These are phyloP conservation scores for Suillus occidentalis DNA, from an alignment of 768 basidiomycete species.

Conservation along the genomic window DNA sequence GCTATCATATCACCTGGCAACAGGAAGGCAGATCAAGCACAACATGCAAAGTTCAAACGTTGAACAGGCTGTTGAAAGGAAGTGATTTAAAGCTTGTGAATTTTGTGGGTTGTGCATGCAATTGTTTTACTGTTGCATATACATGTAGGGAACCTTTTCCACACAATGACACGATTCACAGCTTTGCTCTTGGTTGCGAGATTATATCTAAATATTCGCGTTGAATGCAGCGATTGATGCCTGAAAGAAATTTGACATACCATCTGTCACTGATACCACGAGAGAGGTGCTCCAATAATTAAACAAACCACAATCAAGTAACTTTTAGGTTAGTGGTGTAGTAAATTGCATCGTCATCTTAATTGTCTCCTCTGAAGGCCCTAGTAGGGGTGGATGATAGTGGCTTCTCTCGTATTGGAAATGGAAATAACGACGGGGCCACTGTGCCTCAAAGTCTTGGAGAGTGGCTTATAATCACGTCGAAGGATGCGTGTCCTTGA, in stretches of 20 bases:
- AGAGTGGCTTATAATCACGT: conserved; percentile 21
- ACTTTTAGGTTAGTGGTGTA: conserved; percentile 11
- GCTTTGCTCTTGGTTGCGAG: background rate
- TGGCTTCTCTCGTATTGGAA: conserved; percentile 8
- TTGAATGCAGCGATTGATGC: conserved; percentile 24
- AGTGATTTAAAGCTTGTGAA: background rate
- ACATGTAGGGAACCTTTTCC: background rate
- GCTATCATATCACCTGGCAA: background rate
- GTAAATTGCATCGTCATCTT: background rate
- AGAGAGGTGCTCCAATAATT: conserved; percentile 10
- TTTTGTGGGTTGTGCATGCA: background rate
- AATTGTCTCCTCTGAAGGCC: background rate
- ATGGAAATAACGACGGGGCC: conserved; percentile 14
- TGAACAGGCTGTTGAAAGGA: background rate
- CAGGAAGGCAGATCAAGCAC: background rate
- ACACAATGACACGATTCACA: background rate
- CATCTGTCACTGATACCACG: background rate
- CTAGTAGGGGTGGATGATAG: conserved; percentile 13
- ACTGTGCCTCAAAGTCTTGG: conserved; percentile 12
- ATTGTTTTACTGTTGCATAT: too few relatives aligned
- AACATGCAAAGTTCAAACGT: background rate
- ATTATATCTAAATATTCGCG: conserved; percentile 20
- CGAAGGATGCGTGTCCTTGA: conserved; percentile 8
- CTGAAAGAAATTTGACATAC: conserved; percentile 9
- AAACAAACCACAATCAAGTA: background rate